These are phyloP conservation scores for Amanita molliuscula DNA, from an alignment of 768 basidiomycete genomes.

Conservation along the genomic window DNA sequence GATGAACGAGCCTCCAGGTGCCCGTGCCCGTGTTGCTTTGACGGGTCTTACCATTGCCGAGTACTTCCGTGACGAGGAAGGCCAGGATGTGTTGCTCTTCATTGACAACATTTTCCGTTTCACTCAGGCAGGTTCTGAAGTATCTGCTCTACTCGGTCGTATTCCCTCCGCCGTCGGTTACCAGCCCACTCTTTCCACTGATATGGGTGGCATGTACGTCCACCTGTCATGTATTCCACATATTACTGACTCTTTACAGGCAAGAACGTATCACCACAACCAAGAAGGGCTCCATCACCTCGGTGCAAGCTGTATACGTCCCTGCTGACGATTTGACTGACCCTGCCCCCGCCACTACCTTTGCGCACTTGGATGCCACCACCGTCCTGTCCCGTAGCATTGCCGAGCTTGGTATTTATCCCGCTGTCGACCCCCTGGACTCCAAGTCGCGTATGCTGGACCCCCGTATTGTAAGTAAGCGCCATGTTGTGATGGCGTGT, in stretches of 20 bases:
- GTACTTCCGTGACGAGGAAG: slow-evolving; percentile 99
- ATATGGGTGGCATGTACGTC: slow-evolving; percentile 98
- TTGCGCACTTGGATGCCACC: slow-evolving; percentile 99
- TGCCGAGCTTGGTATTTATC: slow-evolving; percentile 98
- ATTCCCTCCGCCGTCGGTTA: slow-evolving; percentile 99
- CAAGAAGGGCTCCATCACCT: slow-evolving; percentile 99
- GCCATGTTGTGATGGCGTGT: not conserved
- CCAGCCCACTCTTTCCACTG: slow-evolving; percentile 98
- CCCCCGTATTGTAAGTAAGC: slow-evolving; percentile 81
- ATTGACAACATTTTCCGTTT: slow-evolving; percentile 99
- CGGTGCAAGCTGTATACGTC: slow-evolving; percentile 99
- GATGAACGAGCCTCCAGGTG: slow-evolving; percentile 99
- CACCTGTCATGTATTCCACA: slow-evolving; percentile 4
- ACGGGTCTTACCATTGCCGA: slow-evolving; percentile 99
- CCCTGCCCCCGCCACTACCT: slow-evolving; percentile 98
- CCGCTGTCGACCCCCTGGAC: slow-evolving; percentile 98
- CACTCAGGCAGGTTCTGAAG: slow-evolving; percentile 99
- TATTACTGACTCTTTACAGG: slow-evolving; percentile 29
- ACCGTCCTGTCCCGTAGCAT: slow-evolving; percentile 99
- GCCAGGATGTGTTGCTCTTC: slow-evolving; percentile 99
- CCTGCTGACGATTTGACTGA: slow-evolving; percentile 99
- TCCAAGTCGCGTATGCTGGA: slow-evolving; percentile 99
- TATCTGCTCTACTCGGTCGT: slow-evolving; percentile 99
- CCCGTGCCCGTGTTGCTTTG: slow-evolving; percentile 99
- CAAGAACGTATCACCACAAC: slow-evolving; percentile 99